These are phyloP conservation scores for Favolaschia claudopus DNA, from an alignment of 768 basidiomycete species.

Conservation along the genomic window DNA sequence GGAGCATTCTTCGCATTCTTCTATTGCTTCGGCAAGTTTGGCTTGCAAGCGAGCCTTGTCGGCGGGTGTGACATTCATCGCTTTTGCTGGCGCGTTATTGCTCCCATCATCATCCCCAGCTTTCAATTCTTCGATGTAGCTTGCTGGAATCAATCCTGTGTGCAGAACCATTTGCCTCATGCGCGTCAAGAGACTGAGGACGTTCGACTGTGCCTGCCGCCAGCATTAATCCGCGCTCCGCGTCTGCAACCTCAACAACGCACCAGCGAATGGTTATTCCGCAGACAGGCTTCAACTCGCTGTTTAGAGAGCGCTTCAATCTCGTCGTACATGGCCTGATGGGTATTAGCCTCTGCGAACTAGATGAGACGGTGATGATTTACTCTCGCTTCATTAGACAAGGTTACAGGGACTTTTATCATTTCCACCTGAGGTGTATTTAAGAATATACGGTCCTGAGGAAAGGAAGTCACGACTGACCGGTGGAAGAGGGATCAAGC, in stretches of 20 bases:
- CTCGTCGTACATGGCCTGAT: conserved; percentile 74
- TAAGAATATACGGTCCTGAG: background rate
- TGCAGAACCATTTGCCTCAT: conserved; percentile 85
- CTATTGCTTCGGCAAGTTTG: conserved; percentile 69
- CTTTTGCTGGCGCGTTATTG: conserved; percentile 31
- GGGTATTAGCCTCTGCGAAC: too few relatives aligned
- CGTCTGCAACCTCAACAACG: conserved; percentile 3
- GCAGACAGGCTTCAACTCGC: conserved; percentile 65
- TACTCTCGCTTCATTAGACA: conserved; percentile 72
- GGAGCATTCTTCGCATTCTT: conserved; percentile 83
- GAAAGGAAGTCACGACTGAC: conserved; percentile 38
- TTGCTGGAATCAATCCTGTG: conserved; percentile 73
- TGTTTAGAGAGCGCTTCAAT: conserved; percentile 70
- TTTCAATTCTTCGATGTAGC: conserved; percentile 73
- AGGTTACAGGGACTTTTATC: conserved; percentile 73
- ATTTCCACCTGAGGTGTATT: conserved; percentile 68
- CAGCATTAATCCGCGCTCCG: conserved; percentile 6
- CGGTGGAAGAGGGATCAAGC: conserved; percentile 78
- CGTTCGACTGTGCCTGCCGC: conserved; percentile 67
- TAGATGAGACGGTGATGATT: too few relatives aligned
- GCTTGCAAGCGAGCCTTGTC: conserved; percentile 64
- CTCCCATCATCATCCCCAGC: conserved; percentile 44
- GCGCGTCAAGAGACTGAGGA: conserved; percentile 85
- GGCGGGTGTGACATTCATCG: conserved; percentile 56
- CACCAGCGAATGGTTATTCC: conserved; percentile 52